phyloP scores from a whole-genome alignment of 805 yeast genomes.

The Candida vaughaniae region DNA sequence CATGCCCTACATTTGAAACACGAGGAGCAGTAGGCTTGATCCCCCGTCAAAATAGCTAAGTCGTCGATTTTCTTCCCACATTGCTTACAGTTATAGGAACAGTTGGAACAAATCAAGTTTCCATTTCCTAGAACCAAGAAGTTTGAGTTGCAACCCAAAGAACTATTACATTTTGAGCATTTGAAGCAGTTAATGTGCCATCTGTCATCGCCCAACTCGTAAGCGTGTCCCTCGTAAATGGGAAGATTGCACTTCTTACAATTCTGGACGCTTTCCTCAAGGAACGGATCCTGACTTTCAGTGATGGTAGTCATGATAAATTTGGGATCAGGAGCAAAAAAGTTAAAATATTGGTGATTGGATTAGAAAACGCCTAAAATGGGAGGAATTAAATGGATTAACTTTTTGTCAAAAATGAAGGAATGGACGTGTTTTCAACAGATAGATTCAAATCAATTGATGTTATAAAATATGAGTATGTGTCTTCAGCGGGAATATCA shows the following conservation, averaged over 20 bases:
- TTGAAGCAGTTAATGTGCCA: slow-evolving; percentile 95
- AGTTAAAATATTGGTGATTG: neutral
- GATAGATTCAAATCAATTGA: too few relatives aligned
- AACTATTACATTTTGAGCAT: slow-evolving; percentile 79
- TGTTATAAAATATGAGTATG: too few relatives aligned
- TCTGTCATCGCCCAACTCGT: slow-evolving; percentile 88
- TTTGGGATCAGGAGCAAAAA: neutral
- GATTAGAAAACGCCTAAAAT: neutral
- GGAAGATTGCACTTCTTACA: slow-evolving; percentile 44
- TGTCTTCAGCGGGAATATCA: too few relatives aligned
- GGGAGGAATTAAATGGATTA: too few relatives aligned
- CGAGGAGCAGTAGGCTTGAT: slow-evolving; percentile 87
- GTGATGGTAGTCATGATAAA: slow-evolving; percentile 7
- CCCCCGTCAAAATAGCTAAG: slow-evolving; percentile 90
- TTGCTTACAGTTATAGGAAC: slow-evolving; percentile 86
- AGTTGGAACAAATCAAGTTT: slow-evolving; percentile 80
- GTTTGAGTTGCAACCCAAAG: slow-evolving; percentile 83
- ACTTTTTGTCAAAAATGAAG: too few relatives aligned
- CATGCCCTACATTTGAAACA: slow-evolving; percentile 92
- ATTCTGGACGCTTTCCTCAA: slow-evolving; percentile 19
- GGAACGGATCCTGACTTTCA: slow-evolving; percentile 9
- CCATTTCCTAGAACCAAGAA: slow-evolving; percentile 93
- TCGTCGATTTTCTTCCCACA: slow-evolving; percentile 89
- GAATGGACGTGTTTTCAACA: too few relatives aligned
- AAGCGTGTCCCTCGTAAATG: slow-evolving; percentile 89